phyloP scores from a whole-genome alignment of 1,139 yeast species.

The Suhomyces panamericanus region DNA sequence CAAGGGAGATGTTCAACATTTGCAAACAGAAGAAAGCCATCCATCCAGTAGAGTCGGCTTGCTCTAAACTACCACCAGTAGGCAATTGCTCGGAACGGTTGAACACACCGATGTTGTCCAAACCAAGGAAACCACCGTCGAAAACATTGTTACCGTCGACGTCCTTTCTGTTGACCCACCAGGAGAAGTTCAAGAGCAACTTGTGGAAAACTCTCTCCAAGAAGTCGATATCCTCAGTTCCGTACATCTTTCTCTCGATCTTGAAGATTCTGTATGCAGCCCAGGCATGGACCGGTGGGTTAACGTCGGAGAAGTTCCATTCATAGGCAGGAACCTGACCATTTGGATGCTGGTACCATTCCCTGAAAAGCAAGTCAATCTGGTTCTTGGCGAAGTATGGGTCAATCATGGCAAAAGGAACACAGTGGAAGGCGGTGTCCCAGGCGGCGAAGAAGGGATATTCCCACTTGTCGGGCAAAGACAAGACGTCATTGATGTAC shows the following conservation, averaged over 20 bases:
- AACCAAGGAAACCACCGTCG: constrained; percentile 93
- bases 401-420: constrained; percentile 92
- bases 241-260: constrained; percentile 85
- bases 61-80: constrained; percentile 88
- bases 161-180: constrained; percentile 98
- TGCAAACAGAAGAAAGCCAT: constrained; percentile 93
- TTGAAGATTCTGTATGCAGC: constrained; percentile 88
- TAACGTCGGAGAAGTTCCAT: constrained; percentile 95
- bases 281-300: constrained; percentile 99
- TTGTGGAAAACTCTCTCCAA: constrained; percentile 92
- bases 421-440: constrained; percentile 97
- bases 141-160: constrained; percentile 85
- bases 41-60: constrained; percentile 98
- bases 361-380: constrained; percentile 82
- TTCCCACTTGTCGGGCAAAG: constrained; percentile 96
- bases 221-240: constrained; percentile 78
- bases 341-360: constrained; percentile 98
- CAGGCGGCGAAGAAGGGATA: constrained; percentile 97
- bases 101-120: constrained; percentile 92
- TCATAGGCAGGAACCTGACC: constrained; percentile 99
- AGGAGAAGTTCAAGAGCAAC: constrained; percentile 82
- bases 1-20: constrained; percentile 92
- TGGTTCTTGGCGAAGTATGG: constrained; percentile 93
- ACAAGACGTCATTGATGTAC: constrained; percentile 83
- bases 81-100: constrained; percentile 94